Conservation (phyloP, 805 yeast species). For the Zygoascus flipseniorum region DNA sequence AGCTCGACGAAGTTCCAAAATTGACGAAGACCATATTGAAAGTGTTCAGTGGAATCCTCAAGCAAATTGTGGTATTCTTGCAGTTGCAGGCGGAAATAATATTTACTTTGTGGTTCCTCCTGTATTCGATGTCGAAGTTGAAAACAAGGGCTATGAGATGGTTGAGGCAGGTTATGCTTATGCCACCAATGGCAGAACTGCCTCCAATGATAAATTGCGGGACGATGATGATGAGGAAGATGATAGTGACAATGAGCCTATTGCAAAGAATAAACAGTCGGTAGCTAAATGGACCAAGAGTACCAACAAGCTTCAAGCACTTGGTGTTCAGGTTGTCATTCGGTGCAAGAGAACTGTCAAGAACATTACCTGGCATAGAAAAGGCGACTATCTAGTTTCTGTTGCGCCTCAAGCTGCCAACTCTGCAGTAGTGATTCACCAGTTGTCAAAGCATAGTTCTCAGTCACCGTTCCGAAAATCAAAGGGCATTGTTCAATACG, state of each 20-base stretch:
- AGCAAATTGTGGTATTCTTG: slow-evolving; percentile 62
- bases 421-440: slow-evolving; percentile 87
- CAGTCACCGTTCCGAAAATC: slow-evolving; percentile 93
- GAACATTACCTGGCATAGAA: slow-evolving; percentile 88
- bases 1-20: slow-evolving; percentile 30
- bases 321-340: slow-evolving; percentile 68
- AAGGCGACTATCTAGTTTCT: slow-evolving; percentile 93
- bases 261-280: slow-evolving; percentile 30
- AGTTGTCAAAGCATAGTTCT: slow-evolving; percentile 84
- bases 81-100: slow-evolving; percentile 75
- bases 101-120: slow-evolving; percentile 82
- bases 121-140: slow-evolving; percentile 78
- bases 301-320: slow-evolving; percentile 43
- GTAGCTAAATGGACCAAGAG: slow-evolving; percentile 84
- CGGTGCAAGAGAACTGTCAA: slow-evolving; percentile 60
- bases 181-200: slow-evolving; percentile 32
- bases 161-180: slow-evolving; percentile 91
- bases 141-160: slow-evolving; percentile 67
- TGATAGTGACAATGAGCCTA: slow-evolving; percentile 28
- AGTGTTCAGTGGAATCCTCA: slow-evolving; percentile 87
- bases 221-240: slow-evolving; percentile 27
- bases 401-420: slow-evolving; percentile 92
- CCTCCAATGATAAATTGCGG: slow-evolving; percentile 20
- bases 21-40: slow-evolving; percentile 67
- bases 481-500: slow-evolving; percentile 91